Evolutionary conservation across 139 green algal species (phyloP), one percentile per base, ranked within the genome.

Genomic region (Pseudopediastrum boryanum): DNA sequence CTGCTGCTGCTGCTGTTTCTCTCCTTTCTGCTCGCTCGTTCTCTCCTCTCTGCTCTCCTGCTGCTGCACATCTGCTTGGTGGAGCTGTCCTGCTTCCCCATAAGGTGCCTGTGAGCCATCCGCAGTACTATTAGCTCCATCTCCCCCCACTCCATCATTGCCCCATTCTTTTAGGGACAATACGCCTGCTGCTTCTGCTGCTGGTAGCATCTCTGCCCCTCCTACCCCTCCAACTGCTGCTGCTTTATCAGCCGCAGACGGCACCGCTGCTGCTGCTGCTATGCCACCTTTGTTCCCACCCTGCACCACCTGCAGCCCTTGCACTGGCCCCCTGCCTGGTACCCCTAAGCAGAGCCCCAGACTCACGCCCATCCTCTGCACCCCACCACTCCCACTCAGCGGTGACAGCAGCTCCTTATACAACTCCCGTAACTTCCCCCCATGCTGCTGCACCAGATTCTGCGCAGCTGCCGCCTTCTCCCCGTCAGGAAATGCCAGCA

Each of bases 401-500:
- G 81, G 82, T 4, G 75, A 69, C 25, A 92, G 69, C 29, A 80
- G 52, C 38, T 85, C 80, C 25, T 76, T 75, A 62, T 87, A 87
- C 39, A 86, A 59, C 16, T 38, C 52, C 21, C 79, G 67, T 56
- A 92, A 44, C 50, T 80, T 80, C 21, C 72, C 67, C 29, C 77
- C 46, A 48, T 83, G 80, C 71, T 89, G 48, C 42, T 89, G 65
- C 21, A 92, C 83, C 39, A 94, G 74, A 9, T 78, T 31, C 58
- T 73, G 51, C 3, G 92, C 92, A 10, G 66, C 71, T 48, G 77
- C 70, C 0, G 89, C 84, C 2, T 79, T 72, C 13, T 89, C 88
- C 9, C 76, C 82, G 31, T 89, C 86, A 0, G 78, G 64, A 81
- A 97, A 97, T 0, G 92, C 84, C 50, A 97, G 88, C 71, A 96